Base-by-base conservation (phyloP, 1,284 basidiomycete species). In the Albatrellus sp. region DNA sequence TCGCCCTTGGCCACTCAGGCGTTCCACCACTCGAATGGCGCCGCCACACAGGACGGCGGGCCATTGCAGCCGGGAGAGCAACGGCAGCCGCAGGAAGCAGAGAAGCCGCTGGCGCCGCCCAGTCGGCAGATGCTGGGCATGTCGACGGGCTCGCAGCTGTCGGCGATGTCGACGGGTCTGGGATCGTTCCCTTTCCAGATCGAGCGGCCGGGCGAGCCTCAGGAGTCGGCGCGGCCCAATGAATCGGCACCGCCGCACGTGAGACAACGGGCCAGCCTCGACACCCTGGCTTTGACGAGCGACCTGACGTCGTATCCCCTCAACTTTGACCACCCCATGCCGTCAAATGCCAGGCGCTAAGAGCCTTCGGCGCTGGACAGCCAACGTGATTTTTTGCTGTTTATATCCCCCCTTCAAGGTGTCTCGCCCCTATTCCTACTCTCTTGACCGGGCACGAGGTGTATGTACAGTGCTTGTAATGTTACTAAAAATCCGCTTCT, bases 121-220 rank as follows among this genome's bases (percentile, higher is more conserved):
- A 32, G 31, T 16, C 39, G 39, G 6, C 20, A 24, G 19, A 16
- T 67, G 16, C 64, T 81, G 16, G 79, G 80, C 17, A 63, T 84
- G 63, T 86, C 82, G 7, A 79, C 77, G 1, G 78, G 69, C 10
- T 83, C 81, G 20, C 75, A 83, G 55, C 57, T 80, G 32, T 86
- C 83, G 12, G 80, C 80, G 5, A 72, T 76, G 36, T 84, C 83
- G 16, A 78, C 78, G 35, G 83, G 82, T 36, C 68, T 82, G 48
- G 80, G 77, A 30, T 83, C 73, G 45, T 89, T 87, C 70, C 77
- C 82, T 32, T 89, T 89, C 73, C 84, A 87, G 50, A 85, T 89
- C 56, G 83, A 85, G 49, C 67, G 75, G 13, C 34, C 34, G n/a
- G 50, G 33, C 30, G 55, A 63, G 32, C 46, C 44, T 49, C 17